These are phyloP conservation scores for Leccinellum albellum DNA, from an alignment of 768 basidiomycete species.

Conservation along the genomic window DNA sequence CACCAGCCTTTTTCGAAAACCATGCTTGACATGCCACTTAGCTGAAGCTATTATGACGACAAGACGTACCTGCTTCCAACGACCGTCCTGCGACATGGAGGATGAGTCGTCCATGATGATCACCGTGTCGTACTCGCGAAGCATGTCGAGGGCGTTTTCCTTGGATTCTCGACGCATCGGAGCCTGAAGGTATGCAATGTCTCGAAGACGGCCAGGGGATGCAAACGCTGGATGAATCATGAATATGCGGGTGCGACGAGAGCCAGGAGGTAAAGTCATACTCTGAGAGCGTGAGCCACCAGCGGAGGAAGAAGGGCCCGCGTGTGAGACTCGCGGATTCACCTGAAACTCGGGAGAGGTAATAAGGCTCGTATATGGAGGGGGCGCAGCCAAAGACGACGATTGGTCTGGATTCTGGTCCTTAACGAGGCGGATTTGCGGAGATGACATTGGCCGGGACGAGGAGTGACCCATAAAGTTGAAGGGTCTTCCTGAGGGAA, in stretches of 20 bases:
- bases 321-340: background rate
- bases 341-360: constrained; percentile 5
- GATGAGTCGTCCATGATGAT: constrained; percentile 59
- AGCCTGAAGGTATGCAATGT: constrained; percentile 22
- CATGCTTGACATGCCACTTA: background rate
- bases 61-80: constrained; percentile 48
- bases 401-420: background rate
- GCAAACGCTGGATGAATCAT: constrained; percentile 20
- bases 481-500: no score
- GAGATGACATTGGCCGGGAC: constrained; percentile 4
- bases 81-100: constrained; percentile 44
- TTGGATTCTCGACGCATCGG: constrained; percentile 26
- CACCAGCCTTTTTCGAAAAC: background rate
- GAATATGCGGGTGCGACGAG: constrained; percentile 22
- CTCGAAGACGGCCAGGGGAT: constrained; percentile 12
- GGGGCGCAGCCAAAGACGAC: constrained; percentile 15
- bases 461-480: constrained; percentile 11
- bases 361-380: constrained; percentile 21
- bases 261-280: constrained; percentile 19
- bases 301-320: constrained; percentile 1
- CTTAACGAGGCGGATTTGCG: constrained; percentile 5
- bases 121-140: constrained; percentile 52
- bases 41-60: background rate
- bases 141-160: constrained; percentile 32
- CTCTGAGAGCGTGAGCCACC: constrained; percentile 6